phyloP scores from a whole-genome alignment of 2,329 filamentous ascomycete species.

The Periconia digitata region DNA sequence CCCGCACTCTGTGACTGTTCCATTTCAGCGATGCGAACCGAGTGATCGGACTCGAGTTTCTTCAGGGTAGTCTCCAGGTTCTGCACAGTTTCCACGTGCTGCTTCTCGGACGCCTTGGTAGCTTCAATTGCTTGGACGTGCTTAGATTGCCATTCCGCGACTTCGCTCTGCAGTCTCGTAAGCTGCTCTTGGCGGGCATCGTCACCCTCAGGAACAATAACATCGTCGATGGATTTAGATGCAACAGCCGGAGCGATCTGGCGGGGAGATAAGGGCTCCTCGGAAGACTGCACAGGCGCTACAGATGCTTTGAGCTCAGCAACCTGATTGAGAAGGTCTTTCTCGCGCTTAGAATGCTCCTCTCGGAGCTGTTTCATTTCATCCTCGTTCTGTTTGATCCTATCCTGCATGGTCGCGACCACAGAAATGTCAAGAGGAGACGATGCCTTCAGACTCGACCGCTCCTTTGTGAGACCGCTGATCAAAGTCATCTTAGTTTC shows the following conservation, averaged over 20 bases:
- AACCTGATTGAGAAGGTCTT: conserved; percentile 72
- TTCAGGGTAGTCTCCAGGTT: conserved; percentile 68
- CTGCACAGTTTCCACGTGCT: conserved; percentile 70
- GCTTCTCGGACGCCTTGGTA: conserved; percentile 71
- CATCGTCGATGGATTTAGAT: conserved; percentile 9
- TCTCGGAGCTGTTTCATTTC: conserved; percentile 75
- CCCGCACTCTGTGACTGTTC: conserved; percentile 31
- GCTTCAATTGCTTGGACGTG: conserved; percentile 71
- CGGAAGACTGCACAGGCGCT: conserved; percentile 14
- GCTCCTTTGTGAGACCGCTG: conserved; percentile 86
- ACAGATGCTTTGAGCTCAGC: conserved; percentile 65
- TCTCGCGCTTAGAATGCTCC: conserved; percentile 71
- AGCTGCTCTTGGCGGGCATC: conserved; percentile 60
- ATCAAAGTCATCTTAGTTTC: conserved; percentile 96
- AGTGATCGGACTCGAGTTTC: conserved; percentile 39
- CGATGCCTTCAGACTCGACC: conserved; percentile 79
- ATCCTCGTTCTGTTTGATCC: conserved; percentile 81
- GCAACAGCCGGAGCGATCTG: conserved; percentile 8
- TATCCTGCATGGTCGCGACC: conserved; percentile 81
- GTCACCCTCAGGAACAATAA: conserved; percentile 25
- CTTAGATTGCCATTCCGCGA: conserved; percentile 73
- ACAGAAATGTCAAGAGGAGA: conserved; percentile 90
- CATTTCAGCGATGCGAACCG: conserved; percentile 29
- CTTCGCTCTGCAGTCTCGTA: conserved; percentile 67
- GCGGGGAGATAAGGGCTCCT: conserved; percentile 22